A percentile compares a stretch with the other conserved stretches of the same genome.
Conservation (phyloP, 108 stramenopile species). For the Conticribra guillardii region DNA sequence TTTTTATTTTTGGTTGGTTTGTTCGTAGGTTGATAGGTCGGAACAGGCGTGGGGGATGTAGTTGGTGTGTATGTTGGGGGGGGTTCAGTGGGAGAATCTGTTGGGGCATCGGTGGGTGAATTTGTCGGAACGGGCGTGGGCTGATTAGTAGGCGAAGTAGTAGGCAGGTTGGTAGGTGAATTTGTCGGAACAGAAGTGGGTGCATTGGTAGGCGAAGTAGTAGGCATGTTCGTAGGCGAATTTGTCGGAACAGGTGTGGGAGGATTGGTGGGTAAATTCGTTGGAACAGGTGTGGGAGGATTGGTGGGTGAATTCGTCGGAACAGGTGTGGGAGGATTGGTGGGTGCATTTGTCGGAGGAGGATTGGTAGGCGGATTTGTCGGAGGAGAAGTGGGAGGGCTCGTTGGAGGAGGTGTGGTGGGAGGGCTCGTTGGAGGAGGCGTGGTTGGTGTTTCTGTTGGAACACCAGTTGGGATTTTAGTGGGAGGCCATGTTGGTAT, state of each 20-base stretch:
- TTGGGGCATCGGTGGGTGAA: too few relatives aligned
- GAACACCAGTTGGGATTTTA: background rate
- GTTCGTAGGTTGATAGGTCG: too few relatives aligned
- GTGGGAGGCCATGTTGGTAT: background rate
- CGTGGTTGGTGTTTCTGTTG: background rate
- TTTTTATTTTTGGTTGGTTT: too few relatives aligned
- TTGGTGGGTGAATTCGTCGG: background rate
- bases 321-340: background rate
- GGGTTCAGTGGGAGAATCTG: too few relatives aligned
- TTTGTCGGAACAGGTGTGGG: background rate
- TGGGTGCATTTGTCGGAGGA: background rate
- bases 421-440: background rate
- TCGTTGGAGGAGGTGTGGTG: background rate
- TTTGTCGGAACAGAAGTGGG: background rate
- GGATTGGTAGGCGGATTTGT: background rate
- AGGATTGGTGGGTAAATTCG: background rate
- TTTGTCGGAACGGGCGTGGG: too few relatives aligned
- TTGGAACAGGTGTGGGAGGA: background rate
- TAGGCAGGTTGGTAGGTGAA: background rate
- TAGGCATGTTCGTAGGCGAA: background rate
- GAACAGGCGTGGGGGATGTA: too few relatives aligned
- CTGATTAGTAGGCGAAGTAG: too few relatives aligned
- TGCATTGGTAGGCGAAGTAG: background rate
- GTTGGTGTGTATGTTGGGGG: too few relatives aligned
- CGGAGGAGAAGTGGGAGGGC: background rate